These are phyloP conservation scores for Leishmania turanica DNA, from an alignment of 208 protist species.

Conservation along the genomic window DNA sequence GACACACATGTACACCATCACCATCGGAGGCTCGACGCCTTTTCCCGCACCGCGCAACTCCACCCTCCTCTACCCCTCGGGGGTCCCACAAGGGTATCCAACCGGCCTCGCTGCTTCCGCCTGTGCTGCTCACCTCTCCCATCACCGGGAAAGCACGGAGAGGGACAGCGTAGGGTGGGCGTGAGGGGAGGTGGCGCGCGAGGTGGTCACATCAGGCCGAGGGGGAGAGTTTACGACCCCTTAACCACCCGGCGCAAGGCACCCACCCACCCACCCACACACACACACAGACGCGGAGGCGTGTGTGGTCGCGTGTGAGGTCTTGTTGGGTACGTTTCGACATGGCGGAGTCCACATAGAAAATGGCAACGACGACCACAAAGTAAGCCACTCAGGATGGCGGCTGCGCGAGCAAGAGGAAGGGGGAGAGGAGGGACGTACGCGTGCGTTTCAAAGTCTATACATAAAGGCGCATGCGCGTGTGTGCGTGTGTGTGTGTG, in stretches of 20 bases:
- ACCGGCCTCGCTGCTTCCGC: not conserved
- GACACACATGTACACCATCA: not conserved
- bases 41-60: not conserved
- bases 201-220: slow-evolving; percentile 1
- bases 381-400: too few relatives aligned
- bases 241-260: not conserved
- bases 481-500: not conserved
- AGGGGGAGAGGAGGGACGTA: not conserved
- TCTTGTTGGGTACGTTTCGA: too few relatives aligned
- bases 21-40: not conserved
- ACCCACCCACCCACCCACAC: not conserved
- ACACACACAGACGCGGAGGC: not conserved
- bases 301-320: too few relatives aligned
- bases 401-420: not conserved
- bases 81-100: not conserved
- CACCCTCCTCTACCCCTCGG: not conserved
- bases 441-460: not conserved
- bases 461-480: not conserved
- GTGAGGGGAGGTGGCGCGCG: not conserved
- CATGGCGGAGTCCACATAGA: too few relatives aligned
- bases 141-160: not conserved
- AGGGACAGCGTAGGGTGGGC: slow-evolving; percentile 13
- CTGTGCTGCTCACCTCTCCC: not conserved
- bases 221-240: not conserved
- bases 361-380: too few relatives aligned